Evolutionary conservation across 2,329 filamentous ascomycete genomes (phyloP), one percentile per base, ranked within the genome.

Genomic region (Madurella fahalii): DNA sequence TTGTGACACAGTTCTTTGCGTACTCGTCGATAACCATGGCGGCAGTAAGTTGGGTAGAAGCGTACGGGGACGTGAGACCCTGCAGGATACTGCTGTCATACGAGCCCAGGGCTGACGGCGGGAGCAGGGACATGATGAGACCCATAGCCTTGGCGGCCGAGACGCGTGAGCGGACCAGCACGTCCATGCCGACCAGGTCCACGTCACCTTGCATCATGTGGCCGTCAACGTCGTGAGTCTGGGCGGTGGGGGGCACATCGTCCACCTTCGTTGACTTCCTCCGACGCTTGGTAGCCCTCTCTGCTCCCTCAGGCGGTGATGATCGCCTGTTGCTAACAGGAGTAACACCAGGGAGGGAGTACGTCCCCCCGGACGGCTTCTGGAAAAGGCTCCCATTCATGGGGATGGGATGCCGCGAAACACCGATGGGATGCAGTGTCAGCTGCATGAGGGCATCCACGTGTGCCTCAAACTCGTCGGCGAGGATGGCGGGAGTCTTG

Each of bases 171-270:
- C 93, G 85, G 47, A 97, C 84, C 70, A 99, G 83, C 7, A 86
- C 86, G 57, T 99, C 94, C 64, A 88, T 82, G 32, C 94, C 92
- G 25, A 99, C 92, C 41, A 99, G 78, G 67, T 99, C 95, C 45
- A 97, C 86, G 65, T 99, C 95, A 49, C 95, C 94, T 68, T 93
- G 89, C 77, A 99, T 91, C 87, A 99, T 96, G 63, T 95, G 92
- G 9, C 92, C 94, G 69, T 99, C 94, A 16, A 99, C 90, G 69
- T 99, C 96, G 71, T 99, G 94, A 1, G 87, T 83, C n/a, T 87
- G 76, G n/a, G 75, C 81, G 4, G 80, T 73, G 1, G 81, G 74
- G 1, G 81, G 74, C 9, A 80, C 72, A 30, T 92, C 87, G 52
- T 94, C 89, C 17, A 82, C 74, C 74, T 95, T 95, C n/a, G 89